Conservation (phyloP, 371 early-diverging fungal species). For the Parasitella parasitica region DNA sequence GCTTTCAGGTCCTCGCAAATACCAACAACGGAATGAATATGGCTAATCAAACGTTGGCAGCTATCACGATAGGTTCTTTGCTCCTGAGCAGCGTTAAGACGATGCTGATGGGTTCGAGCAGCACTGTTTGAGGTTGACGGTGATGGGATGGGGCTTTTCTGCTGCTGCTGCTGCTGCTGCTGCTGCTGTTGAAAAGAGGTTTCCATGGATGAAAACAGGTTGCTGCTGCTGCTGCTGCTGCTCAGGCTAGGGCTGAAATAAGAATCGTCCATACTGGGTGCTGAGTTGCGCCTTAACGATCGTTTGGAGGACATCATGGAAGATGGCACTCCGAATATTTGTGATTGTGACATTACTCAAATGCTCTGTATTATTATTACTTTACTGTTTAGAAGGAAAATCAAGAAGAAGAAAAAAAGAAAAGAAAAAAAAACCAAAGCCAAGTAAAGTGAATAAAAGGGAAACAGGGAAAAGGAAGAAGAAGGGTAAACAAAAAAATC, state of each 20-base stretch:
- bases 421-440: constrained; percentile 2
- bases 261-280: constrained; percentile 30
- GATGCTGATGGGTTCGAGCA: constrained; percentile 41
- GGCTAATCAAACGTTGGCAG: constrained; percentile 63
- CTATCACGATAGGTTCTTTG: constrained; percentile 73
- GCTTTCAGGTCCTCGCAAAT: constrained; percentile 64
- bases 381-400: neutral
- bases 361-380: neutral
- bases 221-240: constrained; percentile 1
- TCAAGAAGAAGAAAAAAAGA: neutral
- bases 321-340: constrained; percentile 14
- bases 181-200: neutral
- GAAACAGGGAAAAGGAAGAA: neutral
- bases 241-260: constrained; percentile 11
- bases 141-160: constrained; percentile 13
- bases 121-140: constrained; percentile 23
- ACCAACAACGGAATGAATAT: constrained; percentile 56
- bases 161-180: neutral
- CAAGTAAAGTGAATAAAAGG: neutral
- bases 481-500: constrained; percentile 2
- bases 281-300: constrained; percentile 36
- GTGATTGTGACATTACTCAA: constrained; percentile 17
- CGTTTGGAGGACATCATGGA: constrained; percentile 9
- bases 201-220: constrained; percentile 11
- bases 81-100: constrained; percentile 51